Evolutionary conservation across 2,329 filamentous ascomycete species (phyloP), one percentile per base, ranked within the genome.

Genomic region (Sporothrix euskadiensis): DNA sequence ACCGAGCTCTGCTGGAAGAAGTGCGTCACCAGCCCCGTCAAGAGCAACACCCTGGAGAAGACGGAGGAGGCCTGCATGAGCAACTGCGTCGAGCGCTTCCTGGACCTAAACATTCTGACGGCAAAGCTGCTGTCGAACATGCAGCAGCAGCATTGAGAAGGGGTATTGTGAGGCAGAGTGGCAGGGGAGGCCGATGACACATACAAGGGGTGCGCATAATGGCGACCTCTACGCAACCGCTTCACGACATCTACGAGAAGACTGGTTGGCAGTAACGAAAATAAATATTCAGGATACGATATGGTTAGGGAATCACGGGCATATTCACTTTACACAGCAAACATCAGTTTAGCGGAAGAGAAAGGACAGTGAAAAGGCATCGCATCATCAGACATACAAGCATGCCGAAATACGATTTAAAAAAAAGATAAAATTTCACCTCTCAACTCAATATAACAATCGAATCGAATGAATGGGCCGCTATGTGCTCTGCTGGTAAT

Each of bases 21-120:
- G 85, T 99, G 96, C 86, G 86, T 98, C 75, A 91, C 92, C 9
- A 86, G 89, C 71, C 87, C 86, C 73, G 91, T 98, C 81, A 90
- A 90, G 77, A 88, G 86, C 75, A 88, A 89, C 39, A 88, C 89
- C 78, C 85, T 99, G 77, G 93, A 97, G 77, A 88, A 87, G 79
- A 85, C 83, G 75, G 96, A 99, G 84, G 91, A 96, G 84, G 84
- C 86, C 9, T 99, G 96, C 82, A 88, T 97, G 81, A 86, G 90
- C 81, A 98, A 97, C 85, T 99, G 96, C 80, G 94, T 98, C 73
- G 93, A 97, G 79, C 88, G 96, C 73, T 98, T 97, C 83, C 87
- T 98, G 84, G 96, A 99, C 82, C 88, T 94, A 76, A 96, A 95
- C 83, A 83, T 92, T 77, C 85, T 93, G 71, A 92, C 97, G n/a